Percentiles rank a stretch among this genome's conserved stretches.
phyloP scores from a whole-genome alignment of 1,139 yeast species.

The Suhomyces taliae region DNA sequence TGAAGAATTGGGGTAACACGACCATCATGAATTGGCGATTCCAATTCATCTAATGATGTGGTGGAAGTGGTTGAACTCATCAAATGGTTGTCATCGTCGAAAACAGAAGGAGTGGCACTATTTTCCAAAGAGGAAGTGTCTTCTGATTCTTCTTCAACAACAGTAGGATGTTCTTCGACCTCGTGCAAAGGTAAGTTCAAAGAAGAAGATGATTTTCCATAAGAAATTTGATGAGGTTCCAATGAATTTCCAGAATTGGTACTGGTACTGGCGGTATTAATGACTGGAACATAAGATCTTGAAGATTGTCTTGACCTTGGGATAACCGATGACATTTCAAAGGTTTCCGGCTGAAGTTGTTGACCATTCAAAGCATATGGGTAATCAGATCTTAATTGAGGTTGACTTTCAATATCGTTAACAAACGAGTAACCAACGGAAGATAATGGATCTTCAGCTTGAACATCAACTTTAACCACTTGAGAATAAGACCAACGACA shows the following conservation, averaged over 20 bases:
- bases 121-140: slow-evolving; percentile 31
- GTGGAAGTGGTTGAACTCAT: slow-evolving; percentile 31
- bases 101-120: slow-evolving; percentile 44
- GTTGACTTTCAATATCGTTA: slow-evolving; percentile 5
- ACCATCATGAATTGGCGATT: slow-evolving; percentile 9
- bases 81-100: slow-evolving; percentile 26
- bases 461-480: slow-evolving; percentile 28
- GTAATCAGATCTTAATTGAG: background rate
- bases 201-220: slow-evolving; percentile 18
- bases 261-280: slow-evolving; percentile 4
- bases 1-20: slow-evolving; percentile 2
- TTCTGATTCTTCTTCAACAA: slow-evolving; percentile 27
- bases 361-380: slow-evolving; percentile 2
- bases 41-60: slow-evolving; percentile 35
- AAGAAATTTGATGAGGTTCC: background rate
- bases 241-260: slow-evolving; percentile 4
- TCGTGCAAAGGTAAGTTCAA: slow-evolving; percentile 15
- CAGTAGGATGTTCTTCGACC: slow-evolving; percentile 5
- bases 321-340: slow-evolving; percentile 29
- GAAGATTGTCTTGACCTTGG: slow-evolving; percentile 38
- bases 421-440: slow-evolving; percentile 7
- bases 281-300: slow-evolving; percentile 20
- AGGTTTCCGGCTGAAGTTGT: slow-evolving; percentile 14
- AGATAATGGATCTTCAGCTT: slow-evolving; percentile 36
- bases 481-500: slow-evolving; percentile 82